Conservation (phyloP, 2,329 filamentous ascomycete species). For the Exophiala oligosperma region DNA sequence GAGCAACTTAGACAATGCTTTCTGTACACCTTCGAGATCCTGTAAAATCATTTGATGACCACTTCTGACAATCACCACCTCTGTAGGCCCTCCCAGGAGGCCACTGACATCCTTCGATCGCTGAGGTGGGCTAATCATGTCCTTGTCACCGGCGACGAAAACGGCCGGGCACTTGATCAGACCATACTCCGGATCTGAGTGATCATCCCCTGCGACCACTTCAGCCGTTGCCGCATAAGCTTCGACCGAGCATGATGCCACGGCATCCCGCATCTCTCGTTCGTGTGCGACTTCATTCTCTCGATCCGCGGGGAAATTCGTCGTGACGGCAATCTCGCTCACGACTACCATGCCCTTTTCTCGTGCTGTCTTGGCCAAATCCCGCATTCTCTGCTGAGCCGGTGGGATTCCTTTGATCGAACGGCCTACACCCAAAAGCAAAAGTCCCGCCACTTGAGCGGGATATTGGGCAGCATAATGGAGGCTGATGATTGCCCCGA, state of each 20-base stretch:
- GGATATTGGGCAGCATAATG: constrained; percentile 37
- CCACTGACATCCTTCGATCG: constrained; percentile 31
- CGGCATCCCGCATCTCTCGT: constrained; percentile 32
- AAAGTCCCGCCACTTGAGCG: constrained; percentile 29
- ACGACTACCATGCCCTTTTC: constrained; percentile 32
- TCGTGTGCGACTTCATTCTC: constrained; percentile 22
- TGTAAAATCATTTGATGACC: constrained; percentile 26
- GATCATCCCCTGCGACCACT: constrained; percentile 31
- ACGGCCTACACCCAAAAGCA: constrained; percentile 36
- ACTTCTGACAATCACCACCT: constrained; percentile 17
- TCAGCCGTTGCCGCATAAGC: constrained; percentile 37
- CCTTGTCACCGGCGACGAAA: constrained; percentile 35
- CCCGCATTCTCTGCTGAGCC: constrained; percentile 35
- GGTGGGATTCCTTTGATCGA: constrained; percentile 34
- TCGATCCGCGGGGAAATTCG: constrained; percentile 33
- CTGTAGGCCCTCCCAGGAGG: constrained; percentile 29
- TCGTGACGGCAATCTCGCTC: constrained; percentile 31
- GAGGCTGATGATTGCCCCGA: constrained; percentile 39
- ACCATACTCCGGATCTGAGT: constrained; percentile 36
- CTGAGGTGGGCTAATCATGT: constrained; percentile 34
- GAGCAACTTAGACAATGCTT: constrained; percentile 11
- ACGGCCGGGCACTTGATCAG: constrained; percentile 33
- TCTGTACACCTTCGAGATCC: constrained; percentile 16
- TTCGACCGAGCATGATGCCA: constrained; percentile 34
- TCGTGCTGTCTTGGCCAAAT: constrained; percentile 31